phyloP scores from a whole-genome alignment of 805 yeast genomes.

The Candida argentea region DNA sequence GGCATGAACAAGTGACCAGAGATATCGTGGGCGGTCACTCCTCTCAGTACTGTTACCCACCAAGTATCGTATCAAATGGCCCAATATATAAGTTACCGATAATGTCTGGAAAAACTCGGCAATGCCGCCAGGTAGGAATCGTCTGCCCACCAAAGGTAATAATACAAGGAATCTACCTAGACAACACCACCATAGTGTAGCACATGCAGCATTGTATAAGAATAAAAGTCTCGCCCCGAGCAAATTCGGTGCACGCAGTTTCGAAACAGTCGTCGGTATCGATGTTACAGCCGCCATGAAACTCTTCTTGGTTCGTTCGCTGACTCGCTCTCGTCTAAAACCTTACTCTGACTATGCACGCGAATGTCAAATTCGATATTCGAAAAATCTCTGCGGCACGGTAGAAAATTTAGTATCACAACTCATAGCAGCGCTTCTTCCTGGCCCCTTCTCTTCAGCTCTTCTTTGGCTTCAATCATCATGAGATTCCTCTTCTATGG shows the following conservation, averaged over 20 bases:
- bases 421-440: background rate
- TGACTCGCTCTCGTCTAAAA: no score
- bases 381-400: no score
- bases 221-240: no score
- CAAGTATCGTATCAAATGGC: constrained; percentile 9
- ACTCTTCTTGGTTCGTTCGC: no score
- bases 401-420: background rate
- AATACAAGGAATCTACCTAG: constrained; percentile 39
- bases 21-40: background rate
- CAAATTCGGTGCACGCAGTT: no score
- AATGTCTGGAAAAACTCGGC: constrained; percentile 50
- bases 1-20: constrained; percentile 6
- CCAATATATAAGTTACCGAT: constrained; percentile 22
- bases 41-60: constrained; percentile 7
- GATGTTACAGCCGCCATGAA: no score
- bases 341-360: no score
- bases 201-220: constrained; percentile 22
- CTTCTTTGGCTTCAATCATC: constrained; percentile 6
- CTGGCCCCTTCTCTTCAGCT: background rate
- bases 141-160: constrained; percentile 54
- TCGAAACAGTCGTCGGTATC: constrained; percentile 14
- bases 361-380: no score
- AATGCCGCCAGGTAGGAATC: constrained; percentile 60
- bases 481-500: constrained; percentile 6
- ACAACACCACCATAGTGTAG: constrained; percentile 40